phyloP scores from a whole-genome alignment of 768 basidiomycete species.

The Paxillus involutus region DNA sequence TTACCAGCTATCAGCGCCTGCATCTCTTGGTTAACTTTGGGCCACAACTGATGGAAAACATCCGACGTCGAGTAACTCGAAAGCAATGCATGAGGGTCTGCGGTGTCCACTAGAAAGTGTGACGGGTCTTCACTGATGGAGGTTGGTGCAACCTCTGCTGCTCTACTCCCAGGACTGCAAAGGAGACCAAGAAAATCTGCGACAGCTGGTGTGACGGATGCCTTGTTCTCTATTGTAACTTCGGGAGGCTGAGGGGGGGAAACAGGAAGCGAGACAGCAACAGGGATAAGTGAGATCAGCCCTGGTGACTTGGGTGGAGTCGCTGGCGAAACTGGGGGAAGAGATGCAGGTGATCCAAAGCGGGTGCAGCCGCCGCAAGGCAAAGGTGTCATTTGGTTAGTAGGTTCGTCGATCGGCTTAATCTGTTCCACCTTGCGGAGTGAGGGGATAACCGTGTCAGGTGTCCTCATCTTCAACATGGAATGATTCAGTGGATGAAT shows the following conservation, averaged over 20 bases:
- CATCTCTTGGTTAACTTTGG: constrained; percentile 37
- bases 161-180: constrained; percentile 15
- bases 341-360: background rate
- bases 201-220: background rate
- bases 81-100: constrained; percentile 8
- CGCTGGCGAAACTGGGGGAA: background rate
- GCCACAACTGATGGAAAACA: constrained; percentile 31
- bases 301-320: background rate
- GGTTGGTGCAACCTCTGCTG: background rate
- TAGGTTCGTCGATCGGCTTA: background rate
- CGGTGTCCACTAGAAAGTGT: constrained; percentile 9
- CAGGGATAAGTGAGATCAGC: background rate
- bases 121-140: background rate
- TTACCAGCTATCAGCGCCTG: constrained; percentile 1
- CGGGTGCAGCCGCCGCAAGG: background rate
- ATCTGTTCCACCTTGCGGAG: constrained; percentile 33
- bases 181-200: constrained; percentile 27
- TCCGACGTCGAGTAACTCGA: constrained; percentile 13
- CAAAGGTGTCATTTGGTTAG: background rate
- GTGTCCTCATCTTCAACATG: constrained; percentile 68
- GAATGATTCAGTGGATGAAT: constrained; percentile 73
- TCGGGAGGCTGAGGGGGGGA: background rate
- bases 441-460: constrained; percentile 48
- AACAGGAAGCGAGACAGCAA: background rate
- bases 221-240: constrained; percentile 1